phyloP scores from a whole-genome alignment of 768 basidiomycete genomes.

The Tulasnella sp. region DNA sequence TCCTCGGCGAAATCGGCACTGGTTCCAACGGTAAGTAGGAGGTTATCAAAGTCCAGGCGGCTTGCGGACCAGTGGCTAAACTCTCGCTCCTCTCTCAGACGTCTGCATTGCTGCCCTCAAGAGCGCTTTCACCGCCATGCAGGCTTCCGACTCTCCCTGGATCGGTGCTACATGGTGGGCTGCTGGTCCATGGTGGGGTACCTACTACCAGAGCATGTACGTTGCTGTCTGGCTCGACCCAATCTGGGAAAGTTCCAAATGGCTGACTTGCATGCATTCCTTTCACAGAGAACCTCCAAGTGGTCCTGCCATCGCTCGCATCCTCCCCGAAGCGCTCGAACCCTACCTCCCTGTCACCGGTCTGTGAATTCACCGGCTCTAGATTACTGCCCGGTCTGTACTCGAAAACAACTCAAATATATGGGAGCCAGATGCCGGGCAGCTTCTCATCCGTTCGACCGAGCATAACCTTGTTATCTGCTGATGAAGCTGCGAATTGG shows the following conservation, averaged over 20 bases:
- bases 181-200: constrained; percentile 22
- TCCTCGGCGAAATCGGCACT: constrained; percentile 61
- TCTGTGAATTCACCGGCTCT: not conserved
- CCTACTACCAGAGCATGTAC: constrained; percentile 13
- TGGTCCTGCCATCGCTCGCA: constrained; percentile 50
- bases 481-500: too few relatives aligned
- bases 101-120: constrained; percentile 49
- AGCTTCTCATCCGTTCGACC: too few relatives aligned
- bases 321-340: constrained; percentile 54
- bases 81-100: constrained; percentile 32
- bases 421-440: too few relatives aligned
- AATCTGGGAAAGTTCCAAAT: not conserved
- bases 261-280: not conserved
- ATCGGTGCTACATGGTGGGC: constrained; percentile 40
- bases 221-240: not conserved
- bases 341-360: constrained; percentile 43
- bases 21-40: constrained; percentile 38
- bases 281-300: constrained; percentile 45
- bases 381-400: too few relatives aligned
- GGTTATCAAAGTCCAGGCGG: not conserved
- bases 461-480: too few relatives aligned
- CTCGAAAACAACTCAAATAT: too few relatives aligned
- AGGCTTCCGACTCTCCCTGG: constrained; percentile 49
- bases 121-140: constrained; percentile 58
- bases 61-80: not conserved